Evolutionary conservation across 1,139 yeast genomes (phyloP).

Genomic region (Diutina pseudorugosa): DNA sequence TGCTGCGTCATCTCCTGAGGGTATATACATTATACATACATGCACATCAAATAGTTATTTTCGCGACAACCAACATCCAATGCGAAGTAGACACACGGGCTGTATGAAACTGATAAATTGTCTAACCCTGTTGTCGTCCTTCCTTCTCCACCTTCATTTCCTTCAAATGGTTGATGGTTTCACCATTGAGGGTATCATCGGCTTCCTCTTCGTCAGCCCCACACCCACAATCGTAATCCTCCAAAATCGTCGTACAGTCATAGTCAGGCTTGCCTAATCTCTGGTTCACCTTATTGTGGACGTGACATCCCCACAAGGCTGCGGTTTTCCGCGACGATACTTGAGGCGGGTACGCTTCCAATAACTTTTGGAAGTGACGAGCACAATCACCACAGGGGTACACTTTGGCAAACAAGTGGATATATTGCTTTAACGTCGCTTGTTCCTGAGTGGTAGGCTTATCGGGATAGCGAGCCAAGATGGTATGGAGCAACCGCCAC

Average conservation of each 20-base stretch:
- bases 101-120: too few relatives aligned
- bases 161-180: slow-evolving; percentile 27
- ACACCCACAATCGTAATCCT: slow-evolving; percentile 95
- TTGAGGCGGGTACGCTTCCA: slow-evolving; percentile 76
- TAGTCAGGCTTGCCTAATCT: slow-evolving; percentile 57
- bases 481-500: slow-evolving; percentile 82
- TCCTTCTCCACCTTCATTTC: slow-evolving; percentile 29
- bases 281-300: slow-evolving; percentile 69
- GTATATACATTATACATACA: neutral
- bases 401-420: slow-evolving; percentile 56
- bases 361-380: slow-evolving; percentile 64
- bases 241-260: slow-evolving; percentile 75
- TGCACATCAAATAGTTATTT: neutral
- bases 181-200: slow-evolving; percentile 25
- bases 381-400: slow-evolving; percentile 97
- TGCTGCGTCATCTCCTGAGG: neutral
- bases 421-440: slow-evolving; percentile 42
- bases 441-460: slow-evolving; percentile 55
- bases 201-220: slow-evolving; percentile 53
- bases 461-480: slow-evolving; percentile 85
- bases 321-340: slow-evolving; percentile 66
- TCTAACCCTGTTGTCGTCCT: slow-evolving; percentile 11
- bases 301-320: slow-evolving; percentile 90
- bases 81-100: too few relatives aligned
- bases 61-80: too few relatives aligned